Base-by-base conservation (phyloP, 202 grass and related monocot genomes). In the Cymbopogon flexuosus region DNA sequence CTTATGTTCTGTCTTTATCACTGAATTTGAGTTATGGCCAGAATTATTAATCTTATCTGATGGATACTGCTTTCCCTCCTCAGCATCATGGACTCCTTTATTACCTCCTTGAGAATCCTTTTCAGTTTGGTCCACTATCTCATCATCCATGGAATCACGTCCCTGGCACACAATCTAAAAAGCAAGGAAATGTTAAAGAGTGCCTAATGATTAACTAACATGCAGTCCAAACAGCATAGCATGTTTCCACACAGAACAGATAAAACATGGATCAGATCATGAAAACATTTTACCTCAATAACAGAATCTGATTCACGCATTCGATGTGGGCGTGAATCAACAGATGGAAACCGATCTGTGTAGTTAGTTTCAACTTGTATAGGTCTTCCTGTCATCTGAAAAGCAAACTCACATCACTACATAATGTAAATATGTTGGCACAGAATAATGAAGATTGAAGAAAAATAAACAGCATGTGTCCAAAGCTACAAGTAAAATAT, bases 351-450 rank as follows among this genome's bases (percentile, higher is more conserved):
- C 22, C 96, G 92, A 60, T 99, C 96, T 46, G 83, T 81, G 31
- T 84, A 87, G 73, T 89, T 79, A 85, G 85, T 89, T 86, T 96
- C 96, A 62, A 99, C 96, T 78, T 93, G 90, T 88, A 99, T 99
- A 41, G 96, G 90, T 81, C 96, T 96, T 49, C 96, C 96, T 68
- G 89, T 93, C 86, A 90, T 88, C 91, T 93, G 86, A 61, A 62
- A 70, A 87, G 71, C 36, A 43, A 91, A 89, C 45, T 67, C 57
- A 79, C 60, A 47, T 72, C 11, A 86, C 21, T 52, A 73, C 13
- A 84, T 39, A 61, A 79, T 49, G 35, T 41, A 80, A 62, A 75
- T 41, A 68, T 6, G 65, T 21, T 61, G 30, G 19, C 12, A 74
- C 1, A 34, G 68, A 18, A 39, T 68, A 66, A 69, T 2, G 13